Base-by-base conservation (phyloP, 176 grass and related monocot genomes). In the Oryza nivara region DNA sequence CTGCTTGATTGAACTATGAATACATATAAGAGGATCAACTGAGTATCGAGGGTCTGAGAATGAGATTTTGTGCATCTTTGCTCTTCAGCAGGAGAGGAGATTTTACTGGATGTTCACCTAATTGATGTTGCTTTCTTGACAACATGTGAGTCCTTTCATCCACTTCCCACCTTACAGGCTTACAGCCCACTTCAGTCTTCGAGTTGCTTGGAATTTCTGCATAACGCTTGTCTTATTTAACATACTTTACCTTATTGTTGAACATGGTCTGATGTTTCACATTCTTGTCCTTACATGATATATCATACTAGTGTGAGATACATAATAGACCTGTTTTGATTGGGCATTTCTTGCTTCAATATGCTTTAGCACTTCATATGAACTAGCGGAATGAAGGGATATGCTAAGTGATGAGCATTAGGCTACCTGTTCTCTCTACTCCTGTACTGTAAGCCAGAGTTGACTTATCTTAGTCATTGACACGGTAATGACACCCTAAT, bases 1-100 rank as follows among this genome's bases (percentile, higher is more conserved):
- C 71, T 88, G 44, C 73, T 88, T 82, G 86, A 83, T 77, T 56
- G 68, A 66, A 68, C 51, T 72, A 28, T 11, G 44, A 4, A 77
- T 60, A 88, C 73, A 51, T 77, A 71, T 30, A 7, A 69, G 63
- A 45, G 74, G 70, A 65, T 77, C 41, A 17, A 61, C 81, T 56
- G n/a, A 49, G 51, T 76, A 63, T 47, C 25, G 15, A 63, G 12
- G 20, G 70, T 36, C 30, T 72, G 58, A 71, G 34, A 43, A 10
- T n/a, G 43, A 83, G 11, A 67, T 77, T 72, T 40, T 65, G 20
- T 51, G 11, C 56, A 78, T 78, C 74, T 88, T 82, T 0, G 7
- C 72, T 78, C 74, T 88, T 82, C 1, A 5, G 58, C 52, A 72
- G 40, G 11, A 64, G 68, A 72, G 20, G 58, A 23, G 60, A 74